Base-by-base conservation (phyloP, 148 eudicot species). In the Vaccinium myrtillus region DNA sequence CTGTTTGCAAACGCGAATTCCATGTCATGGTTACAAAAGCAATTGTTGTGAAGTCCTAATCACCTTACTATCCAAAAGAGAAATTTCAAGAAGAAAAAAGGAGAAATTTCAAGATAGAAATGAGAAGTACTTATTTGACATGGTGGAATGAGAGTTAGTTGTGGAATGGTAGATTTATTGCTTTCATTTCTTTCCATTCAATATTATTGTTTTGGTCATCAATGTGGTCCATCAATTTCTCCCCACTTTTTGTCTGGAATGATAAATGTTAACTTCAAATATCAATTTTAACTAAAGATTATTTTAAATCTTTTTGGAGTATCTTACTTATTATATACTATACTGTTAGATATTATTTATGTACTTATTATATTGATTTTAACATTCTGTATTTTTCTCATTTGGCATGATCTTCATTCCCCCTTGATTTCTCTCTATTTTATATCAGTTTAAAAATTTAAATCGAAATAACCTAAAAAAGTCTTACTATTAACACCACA, bases 101-200 rank as follows among this genome's bases (percentile, higher is more conserved):
- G 27, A 69, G 14, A 27, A 69, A 69, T 27, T 25, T 69, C 43
- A 69, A 69, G 74, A 25, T 4, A 69, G 74, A 69, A 14, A 1
- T 13, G 74, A 69, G 14, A 69, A 69, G 43, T 14, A 27, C 16
- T 30, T 30, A 27, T 27, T 69, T 30, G 43, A 69, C 74, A 69
- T 69, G 74, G 43, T 65, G 71, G 71, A 65, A 69, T 69, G 74
- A 69, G 39, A 69, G 74, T 69, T 69, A 69, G 74, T 69, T 69
- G 74, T 69, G 27, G 74, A 69, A 69, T 69, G 74, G 74, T 69
- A 69, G 74, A 27, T 69, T 69, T 69, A 69, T 69, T 69, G 74
- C 39, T 69, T 69, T 27, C 4, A 27, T 25, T n/a, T 69, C 8
- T 69, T 27, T 30, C 36, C 74, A 69, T 69, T 69, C 74, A 69